Evolutionary conservation across 2,329 filamentous ascomycete species (phyloP).

Genomic region (Microdochium nivale): DNA sequence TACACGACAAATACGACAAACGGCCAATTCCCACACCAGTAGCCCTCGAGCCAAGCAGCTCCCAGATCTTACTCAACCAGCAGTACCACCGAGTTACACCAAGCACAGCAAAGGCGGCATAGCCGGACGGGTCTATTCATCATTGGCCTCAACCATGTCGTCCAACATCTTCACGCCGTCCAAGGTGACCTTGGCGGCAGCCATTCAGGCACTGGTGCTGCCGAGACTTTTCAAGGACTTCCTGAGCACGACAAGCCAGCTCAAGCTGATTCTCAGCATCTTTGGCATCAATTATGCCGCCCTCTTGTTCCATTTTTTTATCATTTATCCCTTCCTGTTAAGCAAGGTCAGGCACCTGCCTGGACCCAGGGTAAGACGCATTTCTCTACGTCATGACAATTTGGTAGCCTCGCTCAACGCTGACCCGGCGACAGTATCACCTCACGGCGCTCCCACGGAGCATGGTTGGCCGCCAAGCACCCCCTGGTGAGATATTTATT

Average conservation of each 20-base stretch:
- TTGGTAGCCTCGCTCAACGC: not conserved
- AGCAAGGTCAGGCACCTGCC: constrained; percentile 12
- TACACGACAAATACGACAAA: too few species aligned
- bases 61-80: too few species aligned
- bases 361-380: constrained; percentile 11
- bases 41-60: too few species aligned
- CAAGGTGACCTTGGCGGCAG: not conserved
- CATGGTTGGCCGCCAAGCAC: constrained; percentile 6
- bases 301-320: constrained; percentile 7
- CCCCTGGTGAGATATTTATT: constrained; percentile 10
- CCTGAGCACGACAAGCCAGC: not conserved
- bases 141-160: not conserved
- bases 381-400: not conserved
- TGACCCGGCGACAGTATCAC: constrained; percentile 6
- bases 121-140: not conserved
- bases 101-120: not conserved
- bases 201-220: constrained; percentile 1
- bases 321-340: constrained; percentile 13
- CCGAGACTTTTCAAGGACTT: constrained; percentile 2
- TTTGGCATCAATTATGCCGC: constrained; percentile 11
- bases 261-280: constrained; percentile 2
- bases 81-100: too few species aligned
- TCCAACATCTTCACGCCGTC: not conserved
- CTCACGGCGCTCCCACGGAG: constrained; percentile 6
- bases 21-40: too few species aligned